Base-by-base conservation (phyloP, 352 stramenopile species). In the Phytophthora idaei region DNA sequence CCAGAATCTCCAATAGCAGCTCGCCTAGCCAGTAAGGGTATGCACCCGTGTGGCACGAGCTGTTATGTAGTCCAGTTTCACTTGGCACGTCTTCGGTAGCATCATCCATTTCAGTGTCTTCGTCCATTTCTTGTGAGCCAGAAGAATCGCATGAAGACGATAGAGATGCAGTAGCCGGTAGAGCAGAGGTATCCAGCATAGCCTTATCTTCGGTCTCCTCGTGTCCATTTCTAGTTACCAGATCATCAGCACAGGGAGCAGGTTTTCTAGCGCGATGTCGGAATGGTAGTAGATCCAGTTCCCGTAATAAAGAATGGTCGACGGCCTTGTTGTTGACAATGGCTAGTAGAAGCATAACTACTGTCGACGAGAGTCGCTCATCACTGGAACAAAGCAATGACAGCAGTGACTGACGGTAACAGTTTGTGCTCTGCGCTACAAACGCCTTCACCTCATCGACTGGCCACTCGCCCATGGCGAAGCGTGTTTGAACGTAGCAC, bases 401-500 rank as follows among this genome's bases (percentile, higher is more conserved):
- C n/a, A 91, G 29, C 9, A 92, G 50, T 12, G 82, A 83, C 58
- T 91, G 78, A 7, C 82, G 80, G 57, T 90, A 89, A 49, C 71
- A 89, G 58, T 90, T 92, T 25, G 37, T 48, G 8, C 74, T 57
- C 11, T 64, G 58, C 0, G 74, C 44, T 8, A 77, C 66, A 61
- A 94, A 92, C 1, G 46, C 45, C n/a, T 83, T 71, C 28, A 94
- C 81, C 51, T 96, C 88, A 0, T 89, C 74, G 9, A 87, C 46
- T 2, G 88, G 85, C 88, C 88, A 96, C 50, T 94, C 86, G 29
- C 88, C 88, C 47, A 87, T 83, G 27, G 62, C 78, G 64, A 90
- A 94, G 0, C 86, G 82, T 7, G 84, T 94, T 64, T 94, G 81
- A 31, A 94, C 54, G 57, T 94, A 94, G 57, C 86, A 94, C 17